A percentile compares a stretch with the other conserved stretches of the same genome.
These are phyloP conservation scores for Wallacemonas collosoma DNA, from an alignment of 208 protist species.

Conservation along the genomic window DNA sequence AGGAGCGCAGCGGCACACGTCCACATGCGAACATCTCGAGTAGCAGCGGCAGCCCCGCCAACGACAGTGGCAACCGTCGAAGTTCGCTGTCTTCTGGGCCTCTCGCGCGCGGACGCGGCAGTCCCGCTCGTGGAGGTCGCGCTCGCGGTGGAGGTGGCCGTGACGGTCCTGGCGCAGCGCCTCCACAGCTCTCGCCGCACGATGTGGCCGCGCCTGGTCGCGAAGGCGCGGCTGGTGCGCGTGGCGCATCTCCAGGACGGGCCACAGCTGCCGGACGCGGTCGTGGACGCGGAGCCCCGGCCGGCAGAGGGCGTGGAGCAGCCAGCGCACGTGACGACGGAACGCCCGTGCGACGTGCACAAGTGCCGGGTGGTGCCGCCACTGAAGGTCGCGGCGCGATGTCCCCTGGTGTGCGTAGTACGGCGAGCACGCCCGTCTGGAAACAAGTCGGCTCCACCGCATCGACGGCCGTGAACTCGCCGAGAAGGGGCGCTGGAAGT, in stretches of 20 bases:
- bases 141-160: constrained; percentile 8
- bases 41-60: not conserved
- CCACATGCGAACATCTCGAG: not conserved
- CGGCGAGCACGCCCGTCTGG: constrained; percentile 17
- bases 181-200: not conserved
- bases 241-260: not conserved
- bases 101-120: not conserved
- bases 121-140: not conserved
- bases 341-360: not conserved
- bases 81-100: not conserved
- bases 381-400: constrained; percentile 19
- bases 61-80: constrained; percentile 12
- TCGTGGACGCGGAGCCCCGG: constrained; percentile 14
- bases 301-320: not conserved
- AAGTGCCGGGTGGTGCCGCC: not conserved
- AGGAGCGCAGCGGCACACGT: constrained; percentile 14
- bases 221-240: not conserved
- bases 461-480: constrained; percentile 19
- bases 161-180: not conserved
- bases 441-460: constrained; percentile 12
- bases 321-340: not conserved
- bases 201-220: not conserved
- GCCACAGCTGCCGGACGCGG: not conserved
- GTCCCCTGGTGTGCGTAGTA: constrained; percentile 10
- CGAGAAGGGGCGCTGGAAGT: not conserved